Conservation (phyloP, 2,329 filamentous ascomycete species). For the Ophidiomyces ophidiicola region DNA sequence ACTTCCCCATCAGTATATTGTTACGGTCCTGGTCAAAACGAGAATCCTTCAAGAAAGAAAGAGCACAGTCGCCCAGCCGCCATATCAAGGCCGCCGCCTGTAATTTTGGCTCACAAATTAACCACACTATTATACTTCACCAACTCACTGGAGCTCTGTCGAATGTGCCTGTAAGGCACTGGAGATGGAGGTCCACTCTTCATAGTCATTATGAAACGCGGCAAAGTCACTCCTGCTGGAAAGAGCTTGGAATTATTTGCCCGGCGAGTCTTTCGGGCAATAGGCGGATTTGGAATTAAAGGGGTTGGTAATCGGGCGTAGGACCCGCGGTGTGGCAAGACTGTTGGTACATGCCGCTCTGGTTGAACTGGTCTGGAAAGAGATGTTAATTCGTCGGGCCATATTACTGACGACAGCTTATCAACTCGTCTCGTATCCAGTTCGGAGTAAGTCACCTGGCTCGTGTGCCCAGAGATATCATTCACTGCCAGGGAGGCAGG, state of each 20-base stretch:
- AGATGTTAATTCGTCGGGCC: background rate
- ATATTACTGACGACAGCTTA: background rate
- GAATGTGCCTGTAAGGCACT: background rate
- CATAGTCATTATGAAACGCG: conserved; percentile 1
- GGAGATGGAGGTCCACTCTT: conserved; percentile 6
- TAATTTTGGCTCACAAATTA: too few relatives aligned
- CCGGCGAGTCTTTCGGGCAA: background rate
- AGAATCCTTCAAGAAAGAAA: too few relatives aligned
- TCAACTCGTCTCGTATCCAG: background rate
- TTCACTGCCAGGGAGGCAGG: background rate
- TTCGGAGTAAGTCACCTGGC: background rate
- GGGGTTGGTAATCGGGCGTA: background rate
- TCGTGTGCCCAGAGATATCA: background rate
- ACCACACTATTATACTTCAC: background rate
- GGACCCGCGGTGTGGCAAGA: background rate
- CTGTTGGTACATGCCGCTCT: background rate
- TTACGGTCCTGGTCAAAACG: too few relatives aligned
- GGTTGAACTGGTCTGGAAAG: background rate
- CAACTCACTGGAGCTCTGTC: background rate
- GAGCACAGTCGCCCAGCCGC: too few relatives aligned
- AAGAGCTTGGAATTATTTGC: background rate
- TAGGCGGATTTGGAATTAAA: background rate
- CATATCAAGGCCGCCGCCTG: too few relatives aligned
- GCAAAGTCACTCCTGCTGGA: background rate
- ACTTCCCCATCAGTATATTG: too few relatives aligned